phyloP scores from a whole-genome alignment of 768 basidiomycete species.

The Atractiella rhizophila region DNA sequence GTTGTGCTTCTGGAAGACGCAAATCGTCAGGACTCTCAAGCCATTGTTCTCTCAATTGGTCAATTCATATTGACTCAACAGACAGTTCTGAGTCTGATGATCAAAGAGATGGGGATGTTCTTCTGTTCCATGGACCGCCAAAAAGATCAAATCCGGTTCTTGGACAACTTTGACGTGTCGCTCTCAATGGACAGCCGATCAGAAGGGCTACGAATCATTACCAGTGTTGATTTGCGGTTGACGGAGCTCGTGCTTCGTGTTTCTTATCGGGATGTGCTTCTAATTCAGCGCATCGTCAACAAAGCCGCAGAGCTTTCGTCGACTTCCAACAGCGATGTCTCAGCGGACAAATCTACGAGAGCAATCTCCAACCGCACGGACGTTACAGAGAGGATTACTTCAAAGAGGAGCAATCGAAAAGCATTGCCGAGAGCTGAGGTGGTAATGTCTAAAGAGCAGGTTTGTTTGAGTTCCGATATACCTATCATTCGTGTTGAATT shows the following conservation, averaged over 20 bases:
- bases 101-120: conserved; percentile 75
- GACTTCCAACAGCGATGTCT: neutral
- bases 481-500: neutral
- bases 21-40: conserved; percentile 46
- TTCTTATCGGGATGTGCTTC: conserved; percentile 77
- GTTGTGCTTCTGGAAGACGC: conserved; percentile 73
- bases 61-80: conserved; percentile 76
- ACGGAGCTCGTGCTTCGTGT: conserved; percentile 75
- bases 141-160: conserved; percentile 60
- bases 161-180: conserved; percentile 75
- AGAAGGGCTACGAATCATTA: conserved; percentile 34
- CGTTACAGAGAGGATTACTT: conserved; percentile 6
- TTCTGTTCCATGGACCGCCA: conserved; percentile 58
- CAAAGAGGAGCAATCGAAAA: neutral
- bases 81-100: conserved; percentile 32
- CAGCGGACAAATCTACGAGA: neutral
- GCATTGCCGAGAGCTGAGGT: conserved; percentile 20
- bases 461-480: neutral
- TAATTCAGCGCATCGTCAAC: conserved; percentile 65
- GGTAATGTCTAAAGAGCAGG: conserved; percentile 49
- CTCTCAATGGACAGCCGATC: conserved; percentile 59
- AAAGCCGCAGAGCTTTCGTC: conserved; percentile 56
- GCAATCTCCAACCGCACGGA: neutral
- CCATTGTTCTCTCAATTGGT: conserved; percentile 58
- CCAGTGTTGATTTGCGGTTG: conserved; percentile 52